These are phyloP conservation scores for Penicillium lividum DNA, from an alignment of 495 filamentous ascomycete genomes.

Conservation along the genomic window DNA sequence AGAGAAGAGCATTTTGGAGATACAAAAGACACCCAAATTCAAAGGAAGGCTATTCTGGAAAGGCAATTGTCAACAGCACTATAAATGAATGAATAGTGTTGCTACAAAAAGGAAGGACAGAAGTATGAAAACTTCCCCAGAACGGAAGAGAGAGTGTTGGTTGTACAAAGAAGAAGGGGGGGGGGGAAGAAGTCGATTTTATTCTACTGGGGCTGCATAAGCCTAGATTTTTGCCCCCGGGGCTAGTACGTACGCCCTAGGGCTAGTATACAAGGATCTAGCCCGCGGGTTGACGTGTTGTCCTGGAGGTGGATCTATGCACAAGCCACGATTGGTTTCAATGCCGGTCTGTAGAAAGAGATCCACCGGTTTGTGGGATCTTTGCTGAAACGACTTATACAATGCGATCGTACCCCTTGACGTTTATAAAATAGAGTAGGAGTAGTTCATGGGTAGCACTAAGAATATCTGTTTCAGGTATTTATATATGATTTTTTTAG, in stretches of 20 bases:
- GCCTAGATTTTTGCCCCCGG: constrained; percentile 3
- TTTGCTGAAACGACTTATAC: neutral
- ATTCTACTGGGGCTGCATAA: neutral
- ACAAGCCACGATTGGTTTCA: neutral
- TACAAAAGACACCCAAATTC: neutral
- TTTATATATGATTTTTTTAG: too few relatives aligned
- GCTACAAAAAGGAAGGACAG: constrained; percentile 4
- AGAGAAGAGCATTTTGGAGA: constrained; percentile 32
- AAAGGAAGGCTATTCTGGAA: neutral
- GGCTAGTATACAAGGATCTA: neutral
- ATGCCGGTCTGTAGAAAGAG: neutral
- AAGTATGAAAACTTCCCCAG: constrained; percentile 7
- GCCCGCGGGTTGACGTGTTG: constrained; percentile 16
- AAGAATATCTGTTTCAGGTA: too few relatives aligned
- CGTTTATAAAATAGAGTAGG: neutral
- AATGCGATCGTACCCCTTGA: neutral
- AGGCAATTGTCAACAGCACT: neutral
- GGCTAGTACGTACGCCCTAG: constrained; percentile 3
- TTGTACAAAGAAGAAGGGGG: neutral
- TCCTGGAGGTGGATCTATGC: constrained; percentile 11
- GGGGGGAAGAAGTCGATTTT: neutral
- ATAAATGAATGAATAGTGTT: constrained; percentile 7
- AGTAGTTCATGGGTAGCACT: too few relatives aligned
- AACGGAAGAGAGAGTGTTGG: neutral
- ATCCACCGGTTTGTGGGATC: constrained; percentile 15